These are phyloP conservation scores for Elsinoe australis DNA, from an alignment of 2,329 filamentous ascomycete species.

Conservation along the genomic window DNA sequence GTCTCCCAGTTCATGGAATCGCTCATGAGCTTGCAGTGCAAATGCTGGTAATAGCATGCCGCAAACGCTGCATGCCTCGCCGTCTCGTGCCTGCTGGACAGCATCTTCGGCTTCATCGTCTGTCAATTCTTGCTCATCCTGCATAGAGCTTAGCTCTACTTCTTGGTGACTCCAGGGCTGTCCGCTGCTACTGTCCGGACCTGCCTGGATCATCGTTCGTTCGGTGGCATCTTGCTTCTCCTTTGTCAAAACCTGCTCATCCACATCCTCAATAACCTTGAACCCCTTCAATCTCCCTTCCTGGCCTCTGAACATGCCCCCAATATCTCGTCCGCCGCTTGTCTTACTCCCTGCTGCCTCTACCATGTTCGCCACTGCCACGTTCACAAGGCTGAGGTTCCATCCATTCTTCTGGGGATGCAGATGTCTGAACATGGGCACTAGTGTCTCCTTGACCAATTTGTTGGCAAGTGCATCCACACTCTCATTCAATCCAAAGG, in stretches of 20 bases:
- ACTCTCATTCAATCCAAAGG: conserved; percentile 57
- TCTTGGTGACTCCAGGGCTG: background rate
- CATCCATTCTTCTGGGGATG: conserved; percentile 62
- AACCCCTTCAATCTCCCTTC: conserved; percentile 62
- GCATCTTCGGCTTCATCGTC: conserved; percentile 16
- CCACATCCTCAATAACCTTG: conserved; percentile 44
- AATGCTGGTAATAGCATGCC: conserved; percentile 50
- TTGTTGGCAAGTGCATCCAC: conserved; percentile 57
- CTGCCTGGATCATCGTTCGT: background rate
- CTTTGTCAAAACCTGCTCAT: conserved; percentile 8
- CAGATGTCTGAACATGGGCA: conserved; percentile 67
- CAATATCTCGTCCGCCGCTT: conserved; percentile 62
- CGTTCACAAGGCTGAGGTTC: conserved; percentile 76
- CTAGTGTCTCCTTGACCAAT: conserved; percentile 59
- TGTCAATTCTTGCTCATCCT: background rate
- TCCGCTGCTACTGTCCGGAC: background rate
- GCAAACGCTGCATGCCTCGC: conserved; percentile 42
- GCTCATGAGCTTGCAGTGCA: conserved; percentile 50
- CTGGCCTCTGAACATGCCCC: conserved; percentile 72
- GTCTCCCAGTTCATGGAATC: conserved; percentile 38
- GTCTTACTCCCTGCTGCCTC: conserved; percentile 40
- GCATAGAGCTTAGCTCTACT: background rate
- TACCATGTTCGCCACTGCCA: conserved; percentile 80
- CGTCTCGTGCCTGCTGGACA: conserved; percentile 24
- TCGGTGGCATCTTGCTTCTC: background rate